Conservation (phyloP, 352 stramenopile species). For the Phytopythium boreale region DNA sequence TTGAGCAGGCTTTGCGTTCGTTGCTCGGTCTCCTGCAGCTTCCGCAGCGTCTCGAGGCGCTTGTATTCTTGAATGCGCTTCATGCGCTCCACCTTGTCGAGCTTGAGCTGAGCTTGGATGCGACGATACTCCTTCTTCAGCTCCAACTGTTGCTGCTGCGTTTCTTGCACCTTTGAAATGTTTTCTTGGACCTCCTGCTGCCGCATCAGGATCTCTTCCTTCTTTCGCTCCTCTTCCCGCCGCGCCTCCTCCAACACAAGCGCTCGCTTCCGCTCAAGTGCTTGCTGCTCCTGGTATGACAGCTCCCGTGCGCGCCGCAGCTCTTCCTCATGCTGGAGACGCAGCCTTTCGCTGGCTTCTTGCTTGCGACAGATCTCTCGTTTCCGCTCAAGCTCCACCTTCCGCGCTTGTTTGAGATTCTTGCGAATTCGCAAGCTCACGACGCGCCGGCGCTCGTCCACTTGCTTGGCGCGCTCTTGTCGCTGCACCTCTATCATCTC, state of each 20-base stretch:
- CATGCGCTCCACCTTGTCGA: constrained; percentile 92
- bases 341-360: constrained; percentile 44
- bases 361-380: constrained; percentile 65
- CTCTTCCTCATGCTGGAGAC: constrained; percentile 61
- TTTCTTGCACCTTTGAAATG: constrained; percentile 64
- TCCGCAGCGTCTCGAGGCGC: constrained; percentile 84
- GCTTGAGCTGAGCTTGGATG: constrained; percentile 79
- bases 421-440: constrained; percentile 64
- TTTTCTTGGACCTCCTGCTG: constrained; percentile 72
- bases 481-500: constrained; percentile 75
- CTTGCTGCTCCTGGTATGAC: constrained; percentile 60
- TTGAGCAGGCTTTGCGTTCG: constrained; percentile 81
- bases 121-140: constrained; percentile 83
- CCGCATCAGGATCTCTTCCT: constrained; percentile 56
- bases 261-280: constrained; percentile 66
- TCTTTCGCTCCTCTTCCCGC: constrained; percentile 75
- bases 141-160: constrained; percentile 65
- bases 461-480: constrained; percentile 52
- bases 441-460: constrained; percentile 58
- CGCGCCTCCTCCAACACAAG: constrained; percentile 65
- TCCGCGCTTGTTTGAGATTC: constrained; percentile 64
- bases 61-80: constrained; percentile 90
- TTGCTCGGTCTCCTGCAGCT: constrained; percentile 81
- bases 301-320: constrained; percentile 49
- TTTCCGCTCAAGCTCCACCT: constrained; percentile 62